These are phyloP conservation scores for Phaeosphaeria sp. DNA, from an alignment of 2,329 filamentous ascomycete species.

Conservation along the genomic window DNA sequence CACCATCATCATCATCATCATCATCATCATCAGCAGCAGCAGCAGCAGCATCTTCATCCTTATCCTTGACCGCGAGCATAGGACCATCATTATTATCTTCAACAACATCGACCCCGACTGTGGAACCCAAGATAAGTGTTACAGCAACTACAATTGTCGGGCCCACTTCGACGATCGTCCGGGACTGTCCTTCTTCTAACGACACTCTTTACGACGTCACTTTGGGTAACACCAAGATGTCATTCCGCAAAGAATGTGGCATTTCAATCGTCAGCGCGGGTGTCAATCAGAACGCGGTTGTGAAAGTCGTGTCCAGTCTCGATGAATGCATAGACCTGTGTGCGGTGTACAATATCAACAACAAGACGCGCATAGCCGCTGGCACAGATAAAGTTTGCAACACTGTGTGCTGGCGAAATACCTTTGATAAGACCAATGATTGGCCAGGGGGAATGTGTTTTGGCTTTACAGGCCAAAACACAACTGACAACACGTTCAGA, in stretches of 20 bases:
- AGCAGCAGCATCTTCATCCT: background rate
- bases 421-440: constrained; percentile 19
- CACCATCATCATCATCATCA: background rate
- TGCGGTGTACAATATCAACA: constrained; percentile 17
- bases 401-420: constrained; percentile 21
- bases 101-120: constrained; percentile 9
- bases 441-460: constrained; percentile 21
- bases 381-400: constrained; percentile 13
- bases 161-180: constrained; percentile 17
- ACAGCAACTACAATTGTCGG: constrained; percentile 13
- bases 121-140: constrained; percentile 5
- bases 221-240: constrained; percentile 10
- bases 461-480: constrained; percentile 15
- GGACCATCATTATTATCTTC: background rate
- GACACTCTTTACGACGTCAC: constrained; percentile 16
- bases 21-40: background rate
- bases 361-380: constrained; percentile 9
- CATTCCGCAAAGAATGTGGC: constrained; percentile 16
- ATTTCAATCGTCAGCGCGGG: constrained; percentile 11
- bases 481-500: constrained; percentile 8
- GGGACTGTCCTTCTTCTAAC: constrained; percentile 24
- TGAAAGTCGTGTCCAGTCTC: constrained; percentile 4
- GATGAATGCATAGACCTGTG: constrained; percentile 21
- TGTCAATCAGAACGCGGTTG: constrained; percentile 5
- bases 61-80: background rate